Evolutionary conservation across 2,329 filamentous ascomycete genomes (phyloP), one percentile per base, ranked within the genome.

Genomic region (Penicillium brasilianum): DNA sequence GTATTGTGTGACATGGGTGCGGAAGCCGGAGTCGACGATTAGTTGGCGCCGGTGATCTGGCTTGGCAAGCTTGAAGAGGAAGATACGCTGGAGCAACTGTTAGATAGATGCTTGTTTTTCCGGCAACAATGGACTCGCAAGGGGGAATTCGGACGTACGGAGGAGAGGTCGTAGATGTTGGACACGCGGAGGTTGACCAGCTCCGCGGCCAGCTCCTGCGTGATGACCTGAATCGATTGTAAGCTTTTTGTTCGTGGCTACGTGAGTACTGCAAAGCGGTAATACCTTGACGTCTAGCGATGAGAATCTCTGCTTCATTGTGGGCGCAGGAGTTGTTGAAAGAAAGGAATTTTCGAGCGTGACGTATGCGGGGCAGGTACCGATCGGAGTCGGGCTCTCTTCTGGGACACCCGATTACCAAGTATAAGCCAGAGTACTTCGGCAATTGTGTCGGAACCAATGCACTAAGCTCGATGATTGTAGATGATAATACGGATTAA

Each of bases 141-240:
- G 43, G 46, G 25, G 28, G 48, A n/a, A n/a, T n/a, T 44, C 57
- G 39, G 43, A 56, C 80, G 36, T 79, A 86, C 84, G 66, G 93
- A 93, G 64, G 92, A 96, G 61, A 99, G 87, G 77, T 99, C 95
- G 81, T 99, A 98, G 76, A 97, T 89, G 75, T 99, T 99, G 64
- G 91, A 88, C 54, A 98, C 86, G 65, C 95, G 91, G 64, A 98
- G 84, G 61, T 87, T 87, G 60, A 90, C 87, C 57, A 99, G 85
- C 66, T 85, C 86, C 65, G 86, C 82, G 61, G 92, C 89, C 64
- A 99, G 90, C 85, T 99, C 95, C 76, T 96, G 92, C 59, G 93
- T 90, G 74, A 98, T 96, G 78, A 96, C 92, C 92, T 96, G 72
- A 11, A 55, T 37, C n/a, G 25, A 22, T 56, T n/a, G 30, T 63